Evolutionary conservation across 2,329 filamentous ascomycete species (phyloP).

Genomic region (Amesomyces nigricolor): DNA sequence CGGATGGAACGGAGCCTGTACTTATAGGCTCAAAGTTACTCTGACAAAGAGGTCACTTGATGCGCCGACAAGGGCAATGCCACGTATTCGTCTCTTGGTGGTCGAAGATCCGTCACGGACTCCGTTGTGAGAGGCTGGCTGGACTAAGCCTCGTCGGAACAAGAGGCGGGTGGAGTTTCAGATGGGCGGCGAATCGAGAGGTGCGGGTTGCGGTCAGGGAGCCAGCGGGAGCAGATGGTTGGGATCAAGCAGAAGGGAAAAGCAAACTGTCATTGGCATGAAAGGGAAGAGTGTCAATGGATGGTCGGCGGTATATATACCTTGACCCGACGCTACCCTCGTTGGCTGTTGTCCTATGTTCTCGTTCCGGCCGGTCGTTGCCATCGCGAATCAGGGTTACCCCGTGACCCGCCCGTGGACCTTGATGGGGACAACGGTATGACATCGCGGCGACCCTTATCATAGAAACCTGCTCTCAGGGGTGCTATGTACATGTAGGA

Average conservation of each 20-base stretch:
- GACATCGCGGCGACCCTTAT: slow-evolving; percentile 18
- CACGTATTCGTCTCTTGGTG: slow-evolving; percentile 6
- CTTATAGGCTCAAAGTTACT: neutral
- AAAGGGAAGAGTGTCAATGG: neutral
- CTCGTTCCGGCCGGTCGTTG: neutral
- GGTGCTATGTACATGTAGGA: too few relatives aligned
- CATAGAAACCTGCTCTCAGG: too few relatives aligned
- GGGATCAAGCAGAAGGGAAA: neutral
- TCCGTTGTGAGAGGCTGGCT: neutral
- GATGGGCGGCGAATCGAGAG: slow-evolving; percentile 11
- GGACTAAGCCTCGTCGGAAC: slow-evolving; percentile 9
- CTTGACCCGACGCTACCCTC: slow-evolving; percentile 1
- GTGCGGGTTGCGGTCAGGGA: neutral
- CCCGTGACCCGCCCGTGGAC: slow-evolving; percentile 2
- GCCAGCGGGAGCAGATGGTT: neutral
- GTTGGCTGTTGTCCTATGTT: neutral
- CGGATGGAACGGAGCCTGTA: neutral
- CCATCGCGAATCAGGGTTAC: neutral
- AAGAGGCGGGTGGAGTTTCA: slow-evolving; percentile 11
- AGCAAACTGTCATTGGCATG: neutral
- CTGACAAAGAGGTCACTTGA: neutral
- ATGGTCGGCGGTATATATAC: neutral
- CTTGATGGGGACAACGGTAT: slow-evolving; percentile 16
- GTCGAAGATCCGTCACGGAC: neutral
- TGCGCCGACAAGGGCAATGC: neutral